A percentile compares a stretch with the other conserved stretches of the same genome.
Evolutionary conservation across 169 alveolate genomes (phyloP).

Genomic region (Theileria parva): DNA sequence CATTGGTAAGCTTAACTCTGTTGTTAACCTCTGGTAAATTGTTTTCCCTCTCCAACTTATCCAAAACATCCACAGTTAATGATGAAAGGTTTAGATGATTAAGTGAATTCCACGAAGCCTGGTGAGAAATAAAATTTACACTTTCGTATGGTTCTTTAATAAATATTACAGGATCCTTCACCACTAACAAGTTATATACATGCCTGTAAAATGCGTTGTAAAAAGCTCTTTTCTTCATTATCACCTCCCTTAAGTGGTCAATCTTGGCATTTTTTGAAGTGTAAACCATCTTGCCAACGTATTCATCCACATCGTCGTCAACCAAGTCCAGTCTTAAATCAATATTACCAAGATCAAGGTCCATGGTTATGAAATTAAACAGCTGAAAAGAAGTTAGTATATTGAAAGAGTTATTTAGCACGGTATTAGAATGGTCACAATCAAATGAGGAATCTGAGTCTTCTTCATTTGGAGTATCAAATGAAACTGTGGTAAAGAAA

Average conservation of each 20-base stretch:
- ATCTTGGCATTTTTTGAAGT: conserved; percentile 44
- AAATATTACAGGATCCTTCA: conserved; percentile 4
- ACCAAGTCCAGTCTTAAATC: not conserved
- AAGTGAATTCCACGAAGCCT: conserved; percentile 20
- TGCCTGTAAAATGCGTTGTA: conserved; percentile 11
- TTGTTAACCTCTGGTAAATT: not conserved
- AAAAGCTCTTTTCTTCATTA: conserved; percentile 26
- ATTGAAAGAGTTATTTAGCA: not conserved
- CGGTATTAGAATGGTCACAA: not conserved
- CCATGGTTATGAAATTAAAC: conserved; percentile 37
- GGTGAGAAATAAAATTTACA: conserved; percentile 7
- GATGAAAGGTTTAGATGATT: conserved; percentile 10
- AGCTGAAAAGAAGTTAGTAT: conserved; percentile 44
- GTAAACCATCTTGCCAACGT: conserved; percentile 41
- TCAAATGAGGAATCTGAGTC: not conserved
- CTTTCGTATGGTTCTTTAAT: not conserved
- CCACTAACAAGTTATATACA: not conserved
- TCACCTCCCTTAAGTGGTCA: conserved; percentile 23
- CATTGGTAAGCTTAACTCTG: not conserved
- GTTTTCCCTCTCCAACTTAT: conserved; percentile 13
- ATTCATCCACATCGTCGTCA: conserved; percentile 3
- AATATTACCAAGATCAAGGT: conserved; percentile 3
- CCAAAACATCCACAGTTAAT: conserved; percentile 5
- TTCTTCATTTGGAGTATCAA: not conserved
- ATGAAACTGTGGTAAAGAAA: conserved; percentile 84